phyloP scores from a whole-genome alignment of 306 rosid species.

The Bauhinia variegata region DNA sequence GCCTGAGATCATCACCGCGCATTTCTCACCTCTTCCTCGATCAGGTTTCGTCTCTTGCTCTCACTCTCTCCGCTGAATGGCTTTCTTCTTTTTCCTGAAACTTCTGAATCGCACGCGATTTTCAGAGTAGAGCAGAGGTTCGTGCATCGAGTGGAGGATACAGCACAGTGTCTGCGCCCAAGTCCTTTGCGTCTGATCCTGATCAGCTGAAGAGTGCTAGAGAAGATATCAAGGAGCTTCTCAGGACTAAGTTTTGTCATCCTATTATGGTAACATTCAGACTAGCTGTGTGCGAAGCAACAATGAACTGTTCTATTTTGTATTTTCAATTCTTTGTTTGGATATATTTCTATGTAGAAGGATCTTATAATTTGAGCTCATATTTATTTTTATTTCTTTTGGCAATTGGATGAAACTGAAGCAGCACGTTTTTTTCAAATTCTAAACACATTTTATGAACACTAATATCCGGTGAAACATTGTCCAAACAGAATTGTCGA shows the following conservation, averaged over 20 bases:
- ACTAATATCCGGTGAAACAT: no score
- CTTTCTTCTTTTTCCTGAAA: background rate
- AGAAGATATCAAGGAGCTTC: conserved; percentile 83
- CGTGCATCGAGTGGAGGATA: conserved; percentile 55
- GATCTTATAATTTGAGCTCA: background rate
- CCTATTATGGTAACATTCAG: conserved; percentile 68
- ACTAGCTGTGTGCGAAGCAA: background rate
- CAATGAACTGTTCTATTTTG: no score
- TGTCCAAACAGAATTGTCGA: no score
- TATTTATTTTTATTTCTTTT: background rate
- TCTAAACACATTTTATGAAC: background rate
- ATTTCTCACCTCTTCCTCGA: conserved; percentile 68
- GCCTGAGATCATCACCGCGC: conserved; percentile 65
- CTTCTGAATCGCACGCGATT: background rate
- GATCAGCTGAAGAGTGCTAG: conserved; percentile 79
- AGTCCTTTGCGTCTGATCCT: conserved; percentile 72
- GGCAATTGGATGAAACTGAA: conserved; percentile 16
- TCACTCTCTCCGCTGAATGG: background rate
- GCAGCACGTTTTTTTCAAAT: background rate
- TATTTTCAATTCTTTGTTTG: background rate
- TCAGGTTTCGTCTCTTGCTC: conserved; percentile 49
- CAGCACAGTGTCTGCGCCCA: conserved; percentile 50
- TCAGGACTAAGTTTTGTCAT: conserved; percentile 75
- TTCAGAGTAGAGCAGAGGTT: conserved; percentile 54
- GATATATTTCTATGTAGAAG: background rate